Evolutionary conservation across 768 basidiomycete species (phyloP).

Genomic region (Butyriboletus loyo): DNA sequence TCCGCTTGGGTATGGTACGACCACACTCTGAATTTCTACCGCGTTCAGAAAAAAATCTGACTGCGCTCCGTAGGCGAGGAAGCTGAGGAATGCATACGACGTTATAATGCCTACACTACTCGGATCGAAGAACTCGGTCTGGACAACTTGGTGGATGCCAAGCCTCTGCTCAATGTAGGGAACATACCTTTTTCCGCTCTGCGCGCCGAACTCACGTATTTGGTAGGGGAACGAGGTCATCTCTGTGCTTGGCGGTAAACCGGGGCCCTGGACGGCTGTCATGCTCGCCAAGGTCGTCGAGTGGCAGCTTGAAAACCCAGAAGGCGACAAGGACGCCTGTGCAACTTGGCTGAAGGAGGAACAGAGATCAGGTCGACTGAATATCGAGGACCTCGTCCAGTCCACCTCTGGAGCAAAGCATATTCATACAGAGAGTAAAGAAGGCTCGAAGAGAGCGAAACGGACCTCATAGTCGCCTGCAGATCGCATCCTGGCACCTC

Average conservation of each 20-base stretch:
- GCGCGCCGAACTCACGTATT: neutral
- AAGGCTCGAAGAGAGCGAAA: slow-evolving; percentile 31
- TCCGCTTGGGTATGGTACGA: slow-evolving; percentile 44
- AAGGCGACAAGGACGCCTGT: slow-evolving; percentile 64
- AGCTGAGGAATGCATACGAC: slow-evolving; percentile 47
- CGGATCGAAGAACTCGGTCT: slow-evolving; percentile 63
- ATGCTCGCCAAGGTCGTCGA: slow-evolving; percentile 65
- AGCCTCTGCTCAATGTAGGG: slow-evolving; percentile 76
- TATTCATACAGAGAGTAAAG: slow-evolving; percentile 14
- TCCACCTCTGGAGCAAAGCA: slow-evolving; percentile 26
- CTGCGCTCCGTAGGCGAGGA: slow-evolving; percentile 35
- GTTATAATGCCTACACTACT: slow-evolving; percentile 64
- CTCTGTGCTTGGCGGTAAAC: slow-evolving; percentile 48
- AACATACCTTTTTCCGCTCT: neutral
- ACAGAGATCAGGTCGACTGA: slow-evolving; percentile 45
- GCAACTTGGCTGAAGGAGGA: slow-evolving; percentile 64
- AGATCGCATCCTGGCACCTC: neutral
- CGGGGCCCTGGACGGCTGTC: slow-evolving; percentile 69
- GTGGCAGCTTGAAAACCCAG: slow-evolving; percentile 85
- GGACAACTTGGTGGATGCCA: slow-evolving; percentile 58
- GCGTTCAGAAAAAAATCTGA: neutral
- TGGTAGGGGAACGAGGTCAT: slow-evolving; percentile 70
- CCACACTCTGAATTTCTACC: neutral
- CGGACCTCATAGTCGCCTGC: slow-evolving; percentile 11
- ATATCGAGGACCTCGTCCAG: slow-evolving; percentile 25